phyloP scores from a whole-genome alignment of 805 yeast species.

The Yamadazyma olivae region DNA sequence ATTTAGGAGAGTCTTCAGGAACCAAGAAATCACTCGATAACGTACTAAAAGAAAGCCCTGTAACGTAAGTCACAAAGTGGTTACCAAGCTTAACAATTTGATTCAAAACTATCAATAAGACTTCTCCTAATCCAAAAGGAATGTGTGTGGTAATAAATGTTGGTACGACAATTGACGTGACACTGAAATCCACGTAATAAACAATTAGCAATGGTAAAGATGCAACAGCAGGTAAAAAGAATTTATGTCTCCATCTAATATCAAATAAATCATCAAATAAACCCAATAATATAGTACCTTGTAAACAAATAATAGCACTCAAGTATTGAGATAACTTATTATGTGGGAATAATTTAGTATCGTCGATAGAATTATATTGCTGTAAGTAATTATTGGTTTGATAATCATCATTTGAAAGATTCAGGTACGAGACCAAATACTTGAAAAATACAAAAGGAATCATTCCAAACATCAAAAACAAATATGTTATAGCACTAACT shows the following conservation, averaged over 20 bases:
- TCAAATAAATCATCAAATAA: slow-evolving; percentile 94
- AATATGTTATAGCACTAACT: slow-evolving; percentile 75
- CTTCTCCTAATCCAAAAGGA: slow-evolving; percentile 23
- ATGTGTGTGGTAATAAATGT: slow-evolving; percentile 46
- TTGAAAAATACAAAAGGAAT: slow-evolving; percentile 86
- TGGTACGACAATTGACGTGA: slow-evolving; percentile 84
- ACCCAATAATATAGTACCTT: slow-evolving; percentile 81
- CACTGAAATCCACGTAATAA: slow-evolving; percentile 91
- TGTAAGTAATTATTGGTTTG: slow-evolving; percentile 29
- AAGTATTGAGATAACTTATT: slow-evolving; percentile 80
- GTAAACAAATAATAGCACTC: slow-evolving; percentile 78
- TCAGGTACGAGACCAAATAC: slow-evolving; percentile 52
- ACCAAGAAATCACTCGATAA: slow-evolving; percentile 33
- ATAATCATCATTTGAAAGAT: slow-evolving; percentile 32
- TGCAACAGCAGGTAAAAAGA: slow-evolving; percentile 92
- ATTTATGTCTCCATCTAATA: slow-evolving; percentile 95
- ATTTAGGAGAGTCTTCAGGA: slow-evolving; percentile 36
- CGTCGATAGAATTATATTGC: slow-evolving; percentile 31
- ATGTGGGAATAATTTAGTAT: slow-evolving; percentile 62
- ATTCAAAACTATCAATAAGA: slow-evolving; percentile 18
- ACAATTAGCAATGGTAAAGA: slow-evolving; percentile 88
- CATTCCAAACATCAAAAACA: slow-evolving; percentile 76
- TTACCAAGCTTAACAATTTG: slow-evolving; percentile 26
- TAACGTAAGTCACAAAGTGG: slow-evolving; percentile 24
- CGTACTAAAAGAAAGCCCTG: slow-evolving; percentile 40